Evolutionary conservation across 2,329 filamentous ascomycete genomes (phyloP), one percentile per base, ranked within the genome.

Genomic region (Raffaelea deltoideospora): DNA sequence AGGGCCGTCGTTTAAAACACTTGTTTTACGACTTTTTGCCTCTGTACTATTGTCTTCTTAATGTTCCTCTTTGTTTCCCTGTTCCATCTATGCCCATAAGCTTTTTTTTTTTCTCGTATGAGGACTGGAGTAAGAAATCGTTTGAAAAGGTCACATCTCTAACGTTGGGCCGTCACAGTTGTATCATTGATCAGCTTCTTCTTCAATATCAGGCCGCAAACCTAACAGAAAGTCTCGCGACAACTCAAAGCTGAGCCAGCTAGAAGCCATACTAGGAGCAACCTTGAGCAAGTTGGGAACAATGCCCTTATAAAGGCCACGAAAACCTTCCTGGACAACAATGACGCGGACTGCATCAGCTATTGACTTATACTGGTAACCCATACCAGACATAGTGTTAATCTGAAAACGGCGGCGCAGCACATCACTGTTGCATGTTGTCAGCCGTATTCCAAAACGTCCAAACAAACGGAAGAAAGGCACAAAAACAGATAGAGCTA

Each of bases 321-420:
- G 68, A 37, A 88, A 28, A 22, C 90, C 90, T 60, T 98, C 90
- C 48, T 93, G 76, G 33, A 70, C 60, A 37, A 94, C 57, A 49
- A 98, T 98, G 35, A 82, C 74, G 35, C 65, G 72, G 44, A 98
- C 64, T 4, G 90, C 90, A 53, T 94, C 85, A 43, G 74, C 67
- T 31, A 98, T 79, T 7, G 78, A 80, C 50, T 82, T 86, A 63
- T 98, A 98, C 54, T 88, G 76, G 59, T 95, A 96, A 35, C 90
- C 90, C 77, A 98, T 88, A 35, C 90, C 90, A 33, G 82, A 85
- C 90, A 98, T 98, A 37, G 90, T 95, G 60, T 98, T 98, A 62
- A 98, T 90, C 54, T 98, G 90, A 56, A 98, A 98, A 35, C 90
- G 75, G 41, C 90, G 77, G 23, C 90, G 82, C 37, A 98, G 67